Percentiles rank a stretch among this genome's conserved stretches.
phyloP scores from a whole-genome alignment of 768 basidiomycete species.

The Ramaria rubella region DNA sequence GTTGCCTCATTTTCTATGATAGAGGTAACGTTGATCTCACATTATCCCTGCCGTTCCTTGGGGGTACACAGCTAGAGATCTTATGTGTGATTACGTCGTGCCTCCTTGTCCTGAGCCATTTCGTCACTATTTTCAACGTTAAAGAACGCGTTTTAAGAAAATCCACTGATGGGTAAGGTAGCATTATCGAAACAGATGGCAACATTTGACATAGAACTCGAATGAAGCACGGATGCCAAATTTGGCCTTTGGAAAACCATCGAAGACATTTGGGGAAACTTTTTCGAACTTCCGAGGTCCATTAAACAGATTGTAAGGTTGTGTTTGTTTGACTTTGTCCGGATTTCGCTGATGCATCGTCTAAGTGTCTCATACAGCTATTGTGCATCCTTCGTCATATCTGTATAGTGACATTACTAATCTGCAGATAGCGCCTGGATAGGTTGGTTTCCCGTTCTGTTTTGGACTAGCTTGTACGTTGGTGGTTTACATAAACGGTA shows the following conservation, averaged over 20 bases:
- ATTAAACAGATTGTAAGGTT: slow-evolving; percentile 74
- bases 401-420: background rate
- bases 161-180: slow-evolving; percentile 21
- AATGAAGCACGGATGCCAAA: no score
- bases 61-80: slow-evolving; percentile 73
- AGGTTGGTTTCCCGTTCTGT: slow-evolving; percentile 89
- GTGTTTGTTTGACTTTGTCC: slow-evolving; percentile 14
- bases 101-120: slow-evolving; percentile 60
- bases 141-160: slow-evolving; percentile 69
- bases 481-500: slow-evolving; percentile 74
- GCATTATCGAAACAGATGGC: background rate
- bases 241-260: slow-evolving; percentile 36
- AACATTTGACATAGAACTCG: background rate
- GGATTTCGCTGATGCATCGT: background rate
- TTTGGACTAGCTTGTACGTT: slow-evolving; percentile 83
- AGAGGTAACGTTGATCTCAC: slow-evolving; percentile 82
- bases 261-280: slow-evolving; percentile 63
- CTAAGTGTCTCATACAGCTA: slow-evolving; percentile 71
- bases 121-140: slow-evolving; percentile 50
- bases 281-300: slow-evolving; percentile 58
- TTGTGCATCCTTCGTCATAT: slow-evolving; percentile 44
- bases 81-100: slow-evolving; percentile 68
- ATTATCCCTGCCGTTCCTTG: slow-evolving; percentile 62
- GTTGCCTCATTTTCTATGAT: background rate
- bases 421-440: slow-evolving; percentile 56